phyloP scores from a whole-genome alignment of 495 filamentous ascomycete species.

The Lasiosphaeria ovina region DNA sequence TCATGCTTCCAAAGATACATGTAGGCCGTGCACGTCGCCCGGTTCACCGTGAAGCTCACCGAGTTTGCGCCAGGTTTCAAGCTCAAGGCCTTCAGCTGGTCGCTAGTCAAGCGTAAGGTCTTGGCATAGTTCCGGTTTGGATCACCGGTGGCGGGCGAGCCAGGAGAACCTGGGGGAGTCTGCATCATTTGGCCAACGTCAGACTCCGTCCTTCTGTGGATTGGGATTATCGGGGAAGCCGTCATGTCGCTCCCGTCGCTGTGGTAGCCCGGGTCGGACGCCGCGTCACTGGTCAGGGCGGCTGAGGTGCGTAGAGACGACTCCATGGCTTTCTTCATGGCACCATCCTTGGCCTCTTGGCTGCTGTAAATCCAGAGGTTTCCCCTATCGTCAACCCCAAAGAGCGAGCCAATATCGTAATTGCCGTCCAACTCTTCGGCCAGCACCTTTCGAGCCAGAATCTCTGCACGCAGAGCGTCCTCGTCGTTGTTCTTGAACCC shows the following conservation, averaged over 20 bases:
- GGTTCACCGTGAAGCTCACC: conserved; percentile 95
- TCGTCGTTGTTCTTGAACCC: conserved; percentile 92
- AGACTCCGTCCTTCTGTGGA: conserved; percentile 59
- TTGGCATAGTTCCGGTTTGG: conserved; percentile 89
- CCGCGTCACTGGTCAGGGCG: conserved; percentile 64
- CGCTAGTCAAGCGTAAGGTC: conserved; percentile 91
- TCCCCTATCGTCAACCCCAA: conserved; percentile 90
- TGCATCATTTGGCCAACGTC: conserved; percentile 65
- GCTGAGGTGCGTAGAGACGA: conserved; percentile 46
- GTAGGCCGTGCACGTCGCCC: conserved; percentile 82
- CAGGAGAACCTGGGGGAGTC: conserved; percentile 77
- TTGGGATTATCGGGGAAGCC: conserved; percentile 35
- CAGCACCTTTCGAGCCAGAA: conserved; percentile 93
- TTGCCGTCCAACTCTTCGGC: conserved; percentile 90
- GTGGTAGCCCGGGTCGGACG: conserved; percentile 91
- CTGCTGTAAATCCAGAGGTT: conserved; percentile 99
- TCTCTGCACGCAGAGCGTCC: conserved; percentile 84
- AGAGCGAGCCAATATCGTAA: conserved; percentile 93
- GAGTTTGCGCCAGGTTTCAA: conserved; percentile 81
- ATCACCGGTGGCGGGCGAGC: conserved; percentile 57
- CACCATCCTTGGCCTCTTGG: conserved; percentile 85
- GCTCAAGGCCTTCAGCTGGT: conserved; percentile 85
- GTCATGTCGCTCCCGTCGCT: conserved; percentile 60
- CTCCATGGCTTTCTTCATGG: conserved; percentile 48
- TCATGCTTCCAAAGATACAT: conserved; percentile 94